These are phyloP conservation scores for Scalesia atractyloides DNA, from an alignment of 129 eudicot genomes.

Conservation along the genomic window DNA sequence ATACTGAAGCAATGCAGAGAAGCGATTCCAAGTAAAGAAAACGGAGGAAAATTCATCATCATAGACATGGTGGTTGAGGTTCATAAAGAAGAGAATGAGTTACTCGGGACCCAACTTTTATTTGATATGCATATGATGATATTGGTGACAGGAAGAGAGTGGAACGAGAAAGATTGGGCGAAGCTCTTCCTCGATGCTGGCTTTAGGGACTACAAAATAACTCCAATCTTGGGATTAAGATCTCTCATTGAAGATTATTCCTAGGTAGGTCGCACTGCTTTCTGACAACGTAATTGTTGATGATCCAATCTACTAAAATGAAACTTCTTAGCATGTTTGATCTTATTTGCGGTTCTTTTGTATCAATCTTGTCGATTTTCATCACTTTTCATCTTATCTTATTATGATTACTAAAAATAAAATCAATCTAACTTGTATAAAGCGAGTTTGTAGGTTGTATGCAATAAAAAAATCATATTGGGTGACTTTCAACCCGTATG, in stretches of 20 bases:
- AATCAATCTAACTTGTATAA: too few species aligned
- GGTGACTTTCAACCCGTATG: too few species aligned
- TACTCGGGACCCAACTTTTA: conserved; percentile 35
- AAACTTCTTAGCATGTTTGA: neutral
- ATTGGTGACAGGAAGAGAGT: conserved; percentile 28
- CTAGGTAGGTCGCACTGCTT: conserved; percentile 1
- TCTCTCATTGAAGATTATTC: conserved; percentile 43
- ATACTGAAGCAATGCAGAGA: conserved; percentile 20
- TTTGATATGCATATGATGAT: conserved; percentile 41
- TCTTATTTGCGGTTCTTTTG: neutral
- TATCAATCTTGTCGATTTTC: neutral
- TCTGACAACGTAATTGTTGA: neutral
- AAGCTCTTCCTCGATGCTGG: conserved; percentile 34
- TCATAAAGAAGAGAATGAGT: neutral
- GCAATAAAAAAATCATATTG: too few species aligned
- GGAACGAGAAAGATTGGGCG: conserved; percentile 39
- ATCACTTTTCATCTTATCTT: neutral
- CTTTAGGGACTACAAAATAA: conserved; percentile 34
- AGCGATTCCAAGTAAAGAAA: conserved; percentile 17
- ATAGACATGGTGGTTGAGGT: conserved; percentile 5
- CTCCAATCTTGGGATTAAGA: conserved; percentile 25
- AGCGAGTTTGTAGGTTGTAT: too few species aligned
- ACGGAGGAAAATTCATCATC: conserved; percentile 23
- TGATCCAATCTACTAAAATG: neutral
- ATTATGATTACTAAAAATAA: too few species aligned